Evolutionary conservation across 2,329 filamentous ascomycete species (phyloP).

Genomic region (Curvularia verruculosa): DNA sequence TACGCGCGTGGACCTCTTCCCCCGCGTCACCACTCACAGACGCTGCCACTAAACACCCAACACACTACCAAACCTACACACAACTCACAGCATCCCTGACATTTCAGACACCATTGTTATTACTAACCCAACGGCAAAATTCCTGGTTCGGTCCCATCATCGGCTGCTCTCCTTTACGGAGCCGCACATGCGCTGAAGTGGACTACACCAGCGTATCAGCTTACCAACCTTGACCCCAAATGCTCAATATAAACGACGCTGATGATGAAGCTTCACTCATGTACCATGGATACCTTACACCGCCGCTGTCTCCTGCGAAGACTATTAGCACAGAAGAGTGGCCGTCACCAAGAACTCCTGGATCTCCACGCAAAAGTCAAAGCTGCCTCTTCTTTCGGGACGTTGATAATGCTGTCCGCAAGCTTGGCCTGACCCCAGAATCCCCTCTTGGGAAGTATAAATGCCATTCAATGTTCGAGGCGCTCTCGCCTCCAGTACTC

Average conservation of each 20-base stretch:
- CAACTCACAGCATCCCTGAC: conserved; percentile 28
- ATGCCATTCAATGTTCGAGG: conserved; percentile 17
- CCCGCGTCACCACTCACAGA: conserved; percentile 24
- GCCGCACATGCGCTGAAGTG: conserved; percentile 34
- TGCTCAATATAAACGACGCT: conserved; percentile 29
- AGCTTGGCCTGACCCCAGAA: conserved; percentile 23
- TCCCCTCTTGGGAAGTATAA: conserved; percentile 36
- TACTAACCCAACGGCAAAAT: conserved; percentile 46
- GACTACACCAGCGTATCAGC: conserved; percentile 1
- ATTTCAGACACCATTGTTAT: conserved; percentile 31
- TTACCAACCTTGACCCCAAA: conserved; percentile 15
- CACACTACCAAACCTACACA: conserved; percentile 9
- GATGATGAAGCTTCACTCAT: conserved; percentile 24
- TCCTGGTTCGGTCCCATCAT: conserved; percentile 14
- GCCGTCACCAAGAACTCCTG: conserved; percentile 39
- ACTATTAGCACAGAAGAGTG: conserved; percentile 42
- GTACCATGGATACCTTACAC: conserved; percentile 33
- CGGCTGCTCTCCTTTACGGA: conserved; percentile 21
- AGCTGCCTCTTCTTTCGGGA: conserved; percentile 35
- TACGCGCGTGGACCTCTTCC: conserved; percentile 33
- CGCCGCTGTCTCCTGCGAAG: conserved; percentile 45
- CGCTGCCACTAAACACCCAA: conserved; percentile 18
- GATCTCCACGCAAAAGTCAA: conserved; percentile 39
- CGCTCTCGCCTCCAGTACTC: conserved; percentile 25
- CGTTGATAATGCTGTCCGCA: conserved; percentile 14